A percentile compares a stretch with the other conserved stretches of the same genome.
Conservation (phyloP, 176 grass and related monocot genomes). For the Chrysopogon serrulatus region DNA sequence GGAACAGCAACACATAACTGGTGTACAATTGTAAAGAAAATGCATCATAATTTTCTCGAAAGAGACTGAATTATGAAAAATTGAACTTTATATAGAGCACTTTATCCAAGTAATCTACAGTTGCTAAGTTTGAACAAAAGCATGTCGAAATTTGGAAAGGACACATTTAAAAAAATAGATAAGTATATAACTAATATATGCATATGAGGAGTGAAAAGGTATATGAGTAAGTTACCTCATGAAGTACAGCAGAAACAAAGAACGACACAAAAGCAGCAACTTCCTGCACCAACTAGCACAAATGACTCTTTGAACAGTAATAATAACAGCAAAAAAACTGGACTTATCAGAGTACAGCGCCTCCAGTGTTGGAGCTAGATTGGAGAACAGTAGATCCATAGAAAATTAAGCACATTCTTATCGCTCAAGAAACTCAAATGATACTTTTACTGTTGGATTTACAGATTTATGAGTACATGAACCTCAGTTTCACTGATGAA, state of each 20-base stretch:
- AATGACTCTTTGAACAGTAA: neutral
- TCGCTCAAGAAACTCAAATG: neutral
- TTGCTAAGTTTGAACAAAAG: neutral
- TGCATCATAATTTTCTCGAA: slow-evolving; percentile 16
- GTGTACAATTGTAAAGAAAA: slow-evolving; percentile 25
- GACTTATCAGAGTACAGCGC: neutral
- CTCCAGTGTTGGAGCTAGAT: neutral
- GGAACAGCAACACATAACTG: slow-evolving; percentile 87
- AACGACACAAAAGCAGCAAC: slow-evolving; percentile 87
- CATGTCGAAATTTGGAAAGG: neutral
- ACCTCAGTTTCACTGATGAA: neutral
- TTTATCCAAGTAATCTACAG: neutral
- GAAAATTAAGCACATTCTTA: slow-evolving; percentile 1
- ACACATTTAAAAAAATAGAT: neutral
- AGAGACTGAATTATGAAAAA: neutral
- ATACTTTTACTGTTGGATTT: neutral
- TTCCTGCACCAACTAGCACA: slow-evolving; percentile 56
- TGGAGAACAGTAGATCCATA: neutral
- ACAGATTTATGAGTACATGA: neutral
- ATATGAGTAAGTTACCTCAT: slow-evolving; percentile 62
- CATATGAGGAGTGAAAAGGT: neutral
- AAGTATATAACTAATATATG: neutral
- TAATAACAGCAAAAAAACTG: slow-evolving; percentile 17
- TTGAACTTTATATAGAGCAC: neutral
- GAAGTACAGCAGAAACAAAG: slow-evolving; percentile 86